Evolutionary conservation across 495 filamentous ascomycete genomes (phyloP).

Genomic region (Pyrenopolyporus hunteri): DNA sequence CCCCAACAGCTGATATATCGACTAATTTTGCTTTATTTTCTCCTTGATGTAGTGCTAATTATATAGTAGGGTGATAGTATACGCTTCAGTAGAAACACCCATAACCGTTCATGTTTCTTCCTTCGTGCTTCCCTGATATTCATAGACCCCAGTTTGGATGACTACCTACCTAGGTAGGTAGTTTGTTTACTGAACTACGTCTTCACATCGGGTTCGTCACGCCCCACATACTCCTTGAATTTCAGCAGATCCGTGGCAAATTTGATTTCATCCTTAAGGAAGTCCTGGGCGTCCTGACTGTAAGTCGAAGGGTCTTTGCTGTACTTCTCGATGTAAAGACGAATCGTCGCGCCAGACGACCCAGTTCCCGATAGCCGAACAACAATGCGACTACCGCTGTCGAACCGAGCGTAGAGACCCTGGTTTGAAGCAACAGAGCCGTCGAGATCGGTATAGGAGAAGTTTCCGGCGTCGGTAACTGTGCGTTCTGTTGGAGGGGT

Average conservation of each 20-base stretch:
- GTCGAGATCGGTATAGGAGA: constrained; percentile 95
- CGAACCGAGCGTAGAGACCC: constrained; percentile 93
- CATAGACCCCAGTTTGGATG: not conserved
- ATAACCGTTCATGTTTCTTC: not conserved
- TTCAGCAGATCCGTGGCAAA: constrained; percentile 82
- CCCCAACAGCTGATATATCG: too few relatives aligned
- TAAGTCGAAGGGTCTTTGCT: constrained; percentile 74
- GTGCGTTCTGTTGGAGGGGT: constrained; percentile 63
- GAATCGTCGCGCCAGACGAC: constrained; percentile 92
- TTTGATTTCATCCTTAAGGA: constrained; percentile 85
- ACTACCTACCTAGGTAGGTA: not conserved
- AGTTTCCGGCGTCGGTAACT: constrained; percentile 89
- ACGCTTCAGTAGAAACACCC: too few relatives aligned
- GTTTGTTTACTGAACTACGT: too few relatives aligned
- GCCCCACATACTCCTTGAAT: constrained; percentile 87
- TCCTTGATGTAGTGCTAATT: too few relatives aligned
- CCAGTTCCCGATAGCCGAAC: constrained; percentile 94
- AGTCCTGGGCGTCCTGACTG: constrained; percentile 83
- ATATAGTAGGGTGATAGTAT: too few relatives aligned
- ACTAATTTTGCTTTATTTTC: too few relatives aligned
- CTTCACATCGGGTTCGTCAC: constrained; percentile 92
- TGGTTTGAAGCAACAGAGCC: constrained; percentile 95
- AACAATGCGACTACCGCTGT: constrained; percentile 91
- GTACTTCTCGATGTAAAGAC: constrained; percentile 95
- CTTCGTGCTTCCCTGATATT: not conserved